Conservation (phyloP, 164 flowering plant species). For the Saururus chinensis region DNA sequence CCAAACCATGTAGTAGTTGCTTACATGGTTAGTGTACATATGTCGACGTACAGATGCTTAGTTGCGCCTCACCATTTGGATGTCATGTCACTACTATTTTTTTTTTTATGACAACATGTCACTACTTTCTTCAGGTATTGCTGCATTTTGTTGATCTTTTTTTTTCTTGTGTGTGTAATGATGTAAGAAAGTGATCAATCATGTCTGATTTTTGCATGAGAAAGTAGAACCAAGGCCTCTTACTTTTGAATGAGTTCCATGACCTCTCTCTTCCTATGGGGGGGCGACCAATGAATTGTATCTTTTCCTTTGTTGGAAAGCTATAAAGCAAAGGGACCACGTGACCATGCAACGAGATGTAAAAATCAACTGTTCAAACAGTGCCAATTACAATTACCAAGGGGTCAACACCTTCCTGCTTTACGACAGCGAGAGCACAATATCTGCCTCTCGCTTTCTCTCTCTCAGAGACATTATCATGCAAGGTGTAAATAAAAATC, state of each 20-base stretch:
- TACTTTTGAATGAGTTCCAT: not conserved
- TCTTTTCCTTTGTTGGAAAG: slow-evolving; percentile 4
- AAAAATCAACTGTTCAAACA: slow-evolving; percentile 6
- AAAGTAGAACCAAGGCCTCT: not conserved
- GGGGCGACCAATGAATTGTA: not conserved
- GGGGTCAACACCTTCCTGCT: not conserved
- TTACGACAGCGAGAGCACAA: slow-evolving; percentile 5
- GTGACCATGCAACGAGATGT: slow-evolving; percentile 11
- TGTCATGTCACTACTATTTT: too few species aligned
- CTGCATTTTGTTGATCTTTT: too few species aligned
- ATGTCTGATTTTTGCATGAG: not conserved
- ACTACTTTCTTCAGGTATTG: too few species aligned
- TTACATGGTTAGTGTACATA: too few species aligned
- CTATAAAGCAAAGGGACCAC: slow-evolving; percentile 6
- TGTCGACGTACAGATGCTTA: too few species aligned
- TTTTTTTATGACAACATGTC: too few species aligned
- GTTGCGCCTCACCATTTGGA: too few species aligned
- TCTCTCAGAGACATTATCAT: not conserved
- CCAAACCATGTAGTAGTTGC: too few species aligned
- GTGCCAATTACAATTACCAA: slow-evolving; percentile 11
- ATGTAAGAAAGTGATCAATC: not conserved
- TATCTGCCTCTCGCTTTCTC: slow-evolving; percentile 5
- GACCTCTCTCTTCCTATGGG: not conserved
- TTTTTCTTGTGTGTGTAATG: not conserved
- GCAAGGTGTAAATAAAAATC: slow-evolving; percentile 11